phyloP scores from a whole-genome alignment of 225 moss, liverwort and hornwort genomes.

The Pseudoscleropodium purum region DNA sequence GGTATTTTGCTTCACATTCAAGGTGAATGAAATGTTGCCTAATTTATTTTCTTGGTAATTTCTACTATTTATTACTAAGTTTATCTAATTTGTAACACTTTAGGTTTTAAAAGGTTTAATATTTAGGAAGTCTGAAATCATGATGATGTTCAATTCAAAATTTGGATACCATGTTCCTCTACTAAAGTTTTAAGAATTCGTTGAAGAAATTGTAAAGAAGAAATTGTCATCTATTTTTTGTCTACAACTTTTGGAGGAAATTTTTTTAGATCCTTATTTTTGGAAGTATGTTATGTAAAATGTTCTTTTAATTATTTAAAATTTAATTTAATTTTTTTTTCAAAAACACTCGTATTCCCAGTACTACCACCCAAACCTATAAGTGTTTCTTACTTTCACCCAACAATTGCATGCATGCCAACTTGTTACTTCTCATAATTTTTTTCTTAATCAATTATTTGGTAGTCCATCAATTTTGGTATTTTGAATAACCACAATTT shows the following conservation, averaged over 20 bases:
- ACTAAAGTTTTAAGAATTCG: neutral
- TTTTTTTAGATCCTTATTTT: rapidly evolving
- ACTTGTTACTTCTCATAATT: too few relatives aligned
- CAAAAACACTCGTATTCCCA: neutral
- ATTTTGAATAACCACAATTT: too few relatives aligned
- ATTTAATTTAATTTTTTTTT: neutral
- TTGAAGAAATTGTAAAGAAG: neutral
- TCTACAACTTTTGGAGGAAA: neutral
- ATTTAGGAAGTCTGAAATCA: neutral
- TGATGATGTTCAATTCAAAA: neutral
- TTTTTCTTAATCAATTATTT: too few relatives aligned
- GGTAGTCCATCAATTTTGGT: too few relatives aligned
- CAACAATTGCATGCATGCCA: too few relatives aligned
- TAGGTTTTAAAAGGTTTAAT: neutral
- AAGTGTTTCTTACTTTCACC: too few relatives aligned
- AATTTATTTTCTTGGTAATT: neutral
- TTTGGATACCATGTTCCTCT: neutral
- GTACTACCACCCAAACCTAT: too few relatives aligned
- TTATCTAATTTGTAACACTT: neutral
- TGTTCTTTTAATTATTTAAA: too few relatives aligned
- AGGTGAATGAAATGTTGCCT: neutral
- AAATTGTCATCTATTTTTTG: neutral
- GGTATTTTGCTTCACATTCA: neutral
- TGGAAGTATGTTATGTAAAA: neutral
- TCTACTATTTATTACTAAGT: neutral